These are phyloP conservation scores for Cystobasidium slooffiae DNA, from an alignment of 1,284 basidiomycete species.

Conservation along the genomic window DNA sequence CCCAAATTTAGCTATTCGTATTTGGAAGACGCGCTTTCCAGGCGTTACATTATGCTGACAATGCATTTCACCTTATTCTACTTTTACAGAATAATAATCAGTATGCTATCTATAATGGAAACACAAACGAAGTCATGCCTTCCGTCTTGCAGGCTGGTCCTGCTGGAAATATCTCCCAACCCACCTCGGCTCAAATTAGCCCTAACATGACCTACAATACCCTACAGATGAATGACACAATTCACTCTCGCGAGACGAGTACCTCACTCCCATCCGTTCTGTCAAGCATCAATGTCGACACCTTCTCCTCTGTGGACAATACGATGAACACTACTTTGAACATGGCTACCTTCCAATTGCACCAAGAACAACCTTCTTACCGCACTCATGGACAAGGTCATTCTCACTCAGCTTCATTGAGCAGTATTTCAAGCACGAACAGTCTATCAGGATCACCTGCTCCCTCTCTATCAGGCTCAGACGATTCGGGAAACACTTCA, in stretches of 20 bases:
- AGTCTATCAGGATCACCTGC: not conserved
- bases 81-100: not conserved
- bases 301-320: too few species aligned
- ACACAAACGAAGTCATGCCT: too few species aligned
- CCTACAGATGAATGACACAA: not conserved
- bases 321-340: too few species aligned
- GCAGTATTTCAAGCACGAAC: constrained; percentile 9
- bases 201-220: not conserved
- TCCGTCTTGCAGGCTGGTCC: not conserved
- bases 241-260: not conserved
- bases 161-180: not conserved
- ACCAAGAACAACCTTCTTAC: too few species aligned
- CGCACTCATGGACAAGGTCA: not conserved
- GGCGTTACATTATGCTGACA: not conserved
- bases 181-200: constrained; percentile 1
- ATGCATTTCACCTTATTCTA: not conserved
- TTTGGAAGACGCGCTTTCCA: not conserved
- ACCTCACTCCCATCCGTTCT: not conserved
- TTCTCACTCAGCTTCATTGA: not conserved
- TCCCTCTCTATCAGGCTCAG: constrained; percentile 9
- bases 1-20: not conserved
- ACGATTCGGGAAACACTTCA: constrained; percentile 1
- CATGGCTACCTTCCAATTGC: too few species aligned
- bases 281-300: not conserved
- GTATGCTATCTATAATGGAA: constrained; percentile 11